Base-by-base conservation (phyloP, 345 rosid genomes). In the Citrus mangshanensis region DNA sequence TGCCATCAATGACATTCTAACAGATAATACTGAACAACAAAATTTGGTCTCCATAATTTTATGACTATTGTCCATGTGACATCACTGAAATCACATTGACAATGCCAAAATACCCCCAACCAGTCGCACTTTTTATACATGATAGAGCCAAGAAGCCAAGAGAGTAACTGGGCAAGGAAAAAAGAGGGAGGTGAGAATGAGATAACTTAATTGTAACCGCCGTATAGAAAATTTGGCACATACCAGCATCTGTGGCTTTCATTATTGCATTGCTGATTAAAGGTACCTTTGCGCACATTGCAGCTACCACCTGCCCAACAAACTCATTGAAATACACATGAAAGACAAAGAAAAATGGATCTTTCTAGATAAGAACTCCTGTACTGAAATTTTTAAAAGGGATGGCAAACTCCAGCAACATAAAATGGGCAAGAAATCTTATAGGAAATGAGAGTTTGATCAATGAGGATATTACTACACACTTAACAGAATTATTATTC, bases 241-340 rank as follows among this genome's bases (percentile, higher is more conserved):
- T 84, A 95, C 99, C 97, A 81, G 87, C 87, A 68, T 82, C 86
- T 9, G 95, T 90, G 49, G 96, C 96, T 85, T 90, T 91, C 87
- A 91, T 89, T 61, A 95, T 90, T 61, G 99, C 98, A 71, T 86
- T 89, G 80, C 97, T 88, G 69, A 95, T 89, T 38, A 91, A 81
- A 78, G 99, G 97, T 74, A 93, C 97, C 83, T 93, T 93, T 67
- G 97, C 91, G 82, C 98, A 95, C 97, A 95, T 95, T 71, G 96
- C 91, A 81, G 97, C 95, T 62, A 95, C 87, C 82, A 93, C 93
- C 99, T 95, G 91, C 88, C 88, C 5, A 59, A 18, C 0, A 27
- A 73, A 74, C 75, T 81, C 81, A 74, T 85, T 65, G 63, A 19
- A 77, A 51, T 34, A 74, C 19, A n/a, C 54, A 35, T 21, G 19